These are phyloP conservation scores for Nevesoporus exiguus DNA, from an alignment of 768 basidiomycete genomes.

Conservation along the genomic window DNA sequence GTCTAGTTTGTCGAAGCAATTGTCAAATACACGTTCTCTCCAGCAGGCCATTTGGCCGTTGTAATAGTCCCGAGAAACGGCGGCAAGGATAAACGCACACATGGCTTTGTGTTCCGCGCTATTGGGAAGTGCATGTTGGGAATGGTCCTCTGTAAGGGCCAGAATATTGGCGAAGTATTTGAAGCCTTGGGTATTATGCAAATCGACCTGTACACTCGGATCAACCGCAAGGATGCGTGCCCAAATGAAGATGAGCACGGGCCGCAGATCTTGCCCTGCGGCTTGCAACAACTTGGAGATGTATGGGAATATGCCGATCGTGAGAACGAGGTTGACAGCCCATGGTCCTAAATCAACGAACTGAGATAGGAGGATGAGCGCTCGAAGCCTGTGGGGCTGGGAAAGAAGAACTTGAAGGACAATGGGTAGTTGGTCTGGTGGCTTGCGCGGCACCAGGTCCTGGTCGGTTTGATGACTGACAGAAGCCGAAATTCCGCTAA, in stretches of 20 bases:
- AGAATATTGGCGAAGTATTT: conserved; percentile 83
- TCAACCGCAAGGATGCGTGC: conserved; percentile 97
- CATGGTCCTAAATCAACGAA: conserved; percentile 98
- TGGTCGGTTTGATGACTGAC: conserved; percentile 21
- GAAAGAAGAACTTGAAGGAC: conserved; percentile 96
- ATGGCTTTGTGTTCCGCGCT: conserved; percentile 95
- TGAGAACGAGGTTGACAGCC: conserved; percentile 94
- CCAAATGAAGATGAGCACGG: conserved; percentile 99
- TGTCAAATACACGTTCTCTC: conserved; percentile 77
- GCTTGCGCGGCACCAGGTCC: conserved; percentile 76
- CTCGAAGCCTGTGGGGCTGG: conserved; percentile 91
- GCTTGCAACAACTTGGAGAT: conserved; percentile 96
- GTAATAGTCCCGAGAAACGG: conserved; percentile 86
- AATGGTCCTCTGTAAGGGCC: conserved; percentile 58
- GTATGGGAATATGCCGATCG: conserved; percentile 98
- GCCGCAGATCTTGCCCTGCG: conserved; percentile 90
- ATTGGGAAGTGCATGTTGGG: conserved; percentile 70
- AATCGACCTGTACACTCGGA: conserved; percentile 83
- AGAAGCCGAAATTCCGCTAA: conserved; percentile 6
- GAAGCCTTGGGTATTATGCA: conserved; percentile 78
- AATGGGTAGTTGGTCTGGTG: conserved; percentile 96
- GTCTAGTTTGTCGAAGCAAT: conserved; percentile 79
- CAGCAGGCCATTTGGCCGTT: conserved; percentile 85
- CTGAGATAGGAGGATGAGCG: conserved; percentile 92
- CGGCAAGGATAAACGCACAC: conserved; percentile 94